phyloP scores from a whole-genome alignment of 768 basidiomycete genomes.

The Serendipita sp. region DNA sequence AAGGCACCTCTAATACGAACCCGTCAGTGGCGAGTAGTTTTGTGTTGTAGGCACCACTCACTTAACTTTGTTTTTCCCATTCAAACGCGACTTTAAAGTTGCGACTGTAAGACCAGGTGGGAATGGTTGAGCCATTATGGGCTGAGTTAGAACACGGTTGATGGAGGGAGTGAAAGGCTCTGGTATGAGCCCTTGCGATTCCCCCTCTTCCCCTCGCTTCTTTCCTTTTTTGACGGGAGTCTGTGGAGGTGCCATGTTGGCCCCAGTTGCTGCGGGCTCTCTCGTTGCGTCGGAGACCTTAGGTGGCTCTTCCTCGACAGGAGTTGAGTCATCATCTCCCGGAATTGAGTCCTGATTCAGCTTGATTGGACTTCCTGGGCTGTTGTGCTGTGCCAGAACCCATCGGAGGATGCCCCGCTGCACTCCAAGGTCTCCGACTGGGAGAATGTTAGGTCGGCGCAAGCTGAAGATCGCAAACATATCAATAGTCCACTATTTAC shows the following conservation, averaged over 20 bases:
- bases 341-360: not conserved
- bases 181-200: conserved; percentile 19
- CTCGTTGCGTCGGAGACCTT: not conserved
- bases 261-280: conserved; percentile 4
- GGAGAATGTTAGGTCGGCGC: conserved; percentile 66
- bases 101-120: conserved; percentile 44
- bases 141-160: conserved; percentile 29
- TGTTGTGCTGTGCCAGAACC: conserved; percentile 45
- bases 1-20: conserved; percentile 38
- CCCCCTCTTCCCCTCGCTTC: not conserved
- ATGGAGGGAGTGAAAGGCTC: conserved; percentile 55
- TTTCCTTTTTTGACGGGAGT: conserved; percentile 19
- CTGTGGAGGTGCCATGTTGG: conserved; percentile 14
- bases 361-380: not conserved
- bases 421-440: conserved; percentile 68
- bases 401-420: conserved; percentile 57
- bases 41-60: conserved; percentile 20
- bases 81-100: conserved; percentile 40
- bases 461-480: conserved; percentile 89
- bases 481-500: conserved; percentile 50
- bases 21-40: not conserved
- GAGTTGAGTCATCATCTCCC: not conserved
- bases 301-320: not conserved
- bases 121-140: conserved; percentile 24
- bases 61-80: conserved; percentile 60